Evolutionary conservation across 2,329 filamentous ascomycete species (phyloP).

Genomic region (Hypoxylon sp.): DNA sequence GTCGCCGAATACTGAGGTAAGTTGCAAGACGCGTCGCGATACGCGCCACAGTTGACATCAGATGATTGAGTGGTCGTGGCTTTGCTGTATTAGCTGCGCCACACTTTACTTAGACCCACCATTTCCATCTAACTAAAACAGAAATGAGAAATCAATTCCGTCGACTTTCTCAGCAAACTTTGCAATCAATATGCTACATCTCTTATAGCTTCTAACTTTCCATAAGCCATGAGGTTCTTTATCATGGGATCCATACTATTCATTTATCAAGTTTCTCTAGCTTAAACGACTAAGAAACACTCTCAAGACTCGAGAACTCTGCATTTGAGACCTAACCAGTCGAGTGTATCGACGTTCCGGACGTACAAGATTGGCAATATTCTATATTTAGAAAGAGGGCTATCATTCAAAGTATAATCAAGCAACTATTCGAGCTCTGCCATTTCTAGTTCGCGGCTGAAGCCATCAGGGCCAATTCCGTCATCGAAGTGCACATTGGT

Average conservation of each 20-base stretch:
- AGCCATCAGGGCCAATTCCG: constrained; percentile 2
- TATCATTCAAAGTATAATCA: neutral
- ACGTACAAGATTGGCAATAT: neutral
- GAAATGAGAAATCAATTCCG: neutral
- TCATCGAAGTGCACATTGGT: constrained; percentile 14
- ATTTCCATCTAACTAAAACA: neutral
- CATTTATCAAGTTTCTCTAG: too few species aligned
- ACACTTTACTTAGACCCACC: neutral
- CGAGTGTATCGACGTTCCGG: too few species aligned
- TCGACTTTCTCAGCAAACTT: too few species aligned
- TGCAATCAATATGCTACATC: neutral
- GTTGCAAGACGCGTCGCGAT: constrained; percentile 39
- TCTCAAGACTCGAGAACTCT: too few species aligned
- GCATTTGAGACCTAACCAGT: too few species aligned
- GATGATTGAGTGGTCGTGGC: constrained; percentile 10
- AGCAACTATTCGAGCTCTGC: neutral
- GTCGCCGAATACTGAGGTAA: constrained; percentile 4
- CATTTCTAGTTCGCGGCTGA: constrained; percentile 8
- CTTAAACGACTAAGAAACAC: too few species aligned
- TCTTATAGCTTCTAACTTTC: neutral
- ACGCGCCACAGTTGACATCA: constrained; percentile 36
- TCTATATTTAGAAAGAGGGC: neutral
- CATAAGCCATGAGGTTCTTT: too few species aligned
- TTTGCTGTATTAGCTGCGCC: neutral
- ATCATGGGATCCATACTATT: too few species aligned